A percentile compares a stretch with the other conserved stretches of the same genome.
Conservation (phyloP, 176 grass and related monocot species). For the Avena insularis region DNA sequence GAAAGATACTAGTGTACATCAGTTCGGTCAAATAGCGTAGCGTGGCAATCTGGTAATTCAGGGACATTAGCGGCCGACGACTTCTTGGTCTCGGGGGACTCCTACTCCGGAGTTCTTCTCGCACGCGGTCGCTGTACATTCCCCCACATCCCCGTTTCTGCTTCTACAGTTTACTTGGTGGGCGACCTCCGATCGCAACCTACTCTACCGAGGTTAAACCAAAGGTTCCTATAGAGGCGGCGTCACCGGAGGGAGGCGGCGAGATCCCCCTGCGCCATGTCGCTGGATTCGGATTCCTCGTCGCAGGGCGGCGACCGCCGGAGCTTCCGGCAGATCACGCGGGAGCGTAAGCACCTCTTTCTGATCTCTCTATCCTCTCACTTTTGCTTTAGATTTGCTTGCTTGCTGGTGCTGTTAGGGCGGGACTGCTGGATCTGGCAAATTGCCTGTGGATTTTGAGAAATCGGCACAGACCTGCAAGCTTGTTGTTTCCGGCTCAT, state of each 20-base stretch:
- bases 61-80: constrained; percentile 36
- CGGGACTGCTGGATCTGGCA: constrained; percentile 47
- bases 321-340: constrained; percentile 82
- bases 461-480: neutral
- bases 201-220: neutral
- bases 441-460: constrained; percentile 22
- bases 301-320: constrained; percentile 67
- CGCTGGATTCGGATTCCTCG: constrained; percentile 79
- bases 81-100: constrained; percentile 24
- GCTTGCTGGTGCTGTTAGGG: constrained; percentile 6
- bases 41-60: constrained; percentile 28
- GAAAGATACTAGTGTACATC: too few species aligned
- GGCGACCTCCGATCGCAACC: neutral
- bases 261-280: constrained; percentile 62
- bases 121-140: constrained; percentile 35
- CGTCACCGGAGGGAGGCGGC: constrained; percentile 26
- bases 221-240: neutral
- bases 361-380: neutral
- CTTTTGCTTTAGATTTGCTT: constrained; percentile 40
- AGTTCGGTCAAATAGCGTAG: neutral
- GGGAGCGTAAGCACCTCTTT: constrained; percentile 67
- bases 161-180: neutral
- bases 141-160: neutral
- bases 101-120: neutral
- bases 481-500: constrained; percentile 22